Conservation (phyloP, 257 asterid species). For the Nicotiana obtusifolia region DNA sequence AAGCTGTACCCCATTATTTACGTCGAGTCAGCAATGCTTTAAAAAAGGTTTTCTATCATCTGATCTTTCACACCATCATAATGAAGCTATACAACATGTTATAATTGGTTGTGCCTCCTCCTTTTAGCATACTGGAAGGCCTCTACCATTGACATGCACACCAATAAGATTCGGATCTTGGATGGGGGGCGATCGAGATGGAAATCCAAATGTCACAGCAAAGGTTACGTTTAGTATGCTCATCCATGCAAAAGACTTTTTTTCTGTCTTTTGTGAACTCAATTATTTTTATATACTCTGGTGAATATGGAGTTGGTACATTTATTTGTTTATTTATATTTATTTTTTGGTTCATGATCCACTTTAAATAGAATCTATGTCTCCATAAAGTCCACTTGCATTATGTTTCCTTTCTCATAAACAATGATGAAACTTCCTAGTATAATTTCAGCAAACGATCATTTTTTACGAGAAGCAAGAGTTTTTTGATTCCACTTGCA, state of each 20-base stretch:
- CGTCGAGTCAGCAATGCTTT: conserved; percentile 93
- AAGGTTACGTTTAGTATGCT: conserved; percentile 45
- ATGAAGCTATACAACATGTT: conserved; percentile 10
- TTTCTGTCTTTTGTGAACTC: background rate
- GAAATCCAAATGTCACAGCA: conserved; percentile 96
- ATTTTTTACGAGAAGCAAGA: background rate
- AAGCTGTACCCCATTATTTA: conserved; percentile 93
- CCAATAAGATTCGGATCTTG: conserved; percentile 98
- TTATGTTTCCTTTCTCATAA: background rate
- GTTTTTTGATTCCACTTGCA: background rate
- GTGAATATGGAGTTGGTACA: conserved; percentile 2
- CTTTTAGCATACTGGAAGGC: conserved; percentile 81
- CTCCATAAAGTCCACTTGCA: background rate
- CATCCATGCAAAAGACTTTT: background rate
- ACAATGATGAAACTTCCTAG: background rate
- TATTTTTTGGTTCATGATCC: background rate
- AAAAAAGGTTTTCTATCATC: conserved; percentile 56
- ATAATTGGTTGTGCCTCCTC: conserved; percentile 18
- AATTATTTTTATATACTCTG: background rate
- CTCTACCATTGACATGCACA: conserved; percentile 92
- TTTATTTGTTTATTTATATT: background rate
- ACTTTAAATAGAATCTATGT: background rate
- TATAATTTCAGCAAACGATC: background rate
- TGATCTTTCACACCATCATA: conserved; percentile 13
- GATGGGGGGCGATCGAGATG: conserved; percentile 99